Conservation (phyloP, 768 basidiomycete species). For the Chlorophyllum brunneum region DNA sequence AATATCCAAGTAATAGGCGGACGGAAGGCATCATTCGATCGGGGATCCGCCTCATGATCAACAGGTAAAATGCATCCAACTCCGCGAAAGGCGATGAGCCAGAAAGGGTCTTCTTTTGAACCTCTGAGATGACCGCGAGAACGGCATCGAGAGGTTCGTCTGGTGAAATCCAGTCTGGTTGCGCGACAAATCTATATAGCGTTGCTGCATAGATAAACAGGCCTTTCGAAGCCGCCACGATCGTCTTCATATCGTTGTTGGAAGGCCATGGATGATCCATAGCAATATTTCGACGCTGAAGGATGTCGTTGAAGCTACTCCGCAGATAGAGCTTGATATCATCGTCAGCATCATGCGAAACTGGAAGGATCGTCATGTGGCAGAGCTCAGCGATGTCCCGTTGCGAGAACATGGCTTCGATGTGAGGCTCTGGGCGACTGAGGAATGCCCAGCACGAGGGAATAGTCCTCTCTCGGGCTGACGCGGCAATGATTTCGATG, state of each 20-base stretch:
- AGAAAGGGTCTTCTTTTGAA: no score
- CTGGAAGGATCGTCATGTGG: neutral
- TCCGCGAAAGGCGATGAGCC: no score
- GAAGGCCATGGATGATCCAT: constrained; percentile 11
- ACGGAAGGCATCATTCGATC: no score
- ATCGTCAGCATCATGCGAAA: no score
- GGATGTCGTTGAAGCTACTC: constrained; percentile 2
- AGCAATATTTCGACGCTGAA: neutral
- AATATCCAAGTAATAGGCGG: no score
- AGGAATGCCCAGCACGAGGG: constrained; percentile 1
- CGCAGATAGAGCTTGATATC: constrained; percentile 7
- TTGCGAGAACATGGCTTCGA: neutral
- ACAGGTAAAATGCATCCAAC: no score
- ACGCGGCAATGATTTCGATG: neutral
- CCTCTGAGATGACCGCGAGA: no score
- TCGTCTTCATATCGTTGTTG: neutral
- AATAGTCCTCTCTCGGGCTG: neutral
- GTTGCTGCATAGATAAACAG: constrained; percentile 26
- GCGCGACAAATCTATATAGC: no score
- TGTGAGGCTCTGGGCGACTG: neutral
- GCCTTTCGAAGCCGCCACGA: constrained; percentile 19
- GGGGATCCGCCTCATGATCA: no score
- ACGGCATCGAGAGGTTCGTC: no score
- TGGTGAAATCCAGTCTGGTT: no score
- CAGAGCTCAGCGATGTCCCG: neutral